Evolutionary conservation across 2,329 filamentous ascomycete species (phyloP).

Genomic region (Escovopsis sp.): DNA sequence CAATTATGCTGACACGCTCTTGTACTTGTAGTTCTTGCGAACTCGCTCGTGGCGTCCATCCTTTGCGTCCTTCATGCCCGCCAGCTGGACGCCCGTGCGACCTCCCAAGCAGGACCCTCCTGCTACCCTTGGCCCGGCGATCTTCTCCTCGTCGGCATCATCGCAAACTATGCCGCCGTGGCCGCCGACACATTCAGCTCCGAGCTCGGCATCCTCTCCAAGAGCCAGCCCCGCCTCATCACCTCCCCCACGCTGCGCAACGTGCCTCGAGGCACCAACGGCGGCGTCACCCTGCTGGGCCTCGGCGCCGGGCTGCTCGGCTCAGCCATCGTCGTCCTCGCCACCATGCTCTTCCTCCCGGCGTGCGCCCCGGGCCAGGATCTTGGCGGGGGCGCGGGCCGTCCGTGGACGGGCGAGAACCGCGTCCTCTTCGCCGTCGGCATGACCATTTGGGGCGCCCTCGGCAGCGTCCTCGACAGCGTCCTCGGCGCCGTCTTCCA

Average conservation of each 20-base stretch:
- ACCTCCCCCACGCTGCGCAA: constrained; percentile 60
- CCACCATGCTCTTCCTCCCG: constrained; percentile 51
- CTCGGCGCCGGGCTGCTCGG: constrained; percentile 60
- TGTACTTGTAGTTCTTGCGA: constrained; percentile 51
- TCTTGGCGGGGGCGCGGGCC: constrained; percentile 20
- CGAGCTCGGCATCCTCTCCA: constrained; percentile 82
- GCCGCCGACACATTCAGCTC: constrained; percentile 90
- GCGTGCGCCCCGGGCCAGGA: constrained; percentile 39
- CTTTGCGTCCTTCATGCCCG: constrained; percentile 43
- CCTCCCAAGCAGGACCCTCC: constrained; percentile 26
- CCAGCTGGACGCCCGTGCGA: constrained; percentile 36
- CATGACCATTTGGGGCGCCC: constrained; percentile 55
- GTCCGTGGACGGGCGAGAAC: constrained; percentile 32
- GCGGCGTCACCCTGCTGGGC: constrained; percentile 67
- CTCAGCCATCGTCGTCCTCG: constrained; percentile 52
- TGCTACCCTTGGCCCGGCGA: constrained; percentile 49
- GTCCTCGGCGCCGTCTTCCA: constrained; percentile 74
- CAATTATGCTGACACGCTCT: not conserved
- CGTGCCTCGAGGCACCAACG: constrained; percentile 86
- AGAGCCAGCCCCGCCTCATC: constrained; percentile 63
- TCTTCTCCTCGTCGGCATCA: constrained; percentile 47
- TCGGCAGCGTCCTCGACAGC: constrained; percentile 78
- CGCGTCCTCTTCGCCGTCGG: constrained; percentile 34
- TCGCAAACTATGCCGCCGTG: constrained; percentile 79
- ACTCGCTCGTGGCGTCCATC: constrained; percentile 65